Evolutionary conservation across 495 filamentous ascomycete species (phyloP).

Genomic region (Penicillium diatomitis): DNA sequence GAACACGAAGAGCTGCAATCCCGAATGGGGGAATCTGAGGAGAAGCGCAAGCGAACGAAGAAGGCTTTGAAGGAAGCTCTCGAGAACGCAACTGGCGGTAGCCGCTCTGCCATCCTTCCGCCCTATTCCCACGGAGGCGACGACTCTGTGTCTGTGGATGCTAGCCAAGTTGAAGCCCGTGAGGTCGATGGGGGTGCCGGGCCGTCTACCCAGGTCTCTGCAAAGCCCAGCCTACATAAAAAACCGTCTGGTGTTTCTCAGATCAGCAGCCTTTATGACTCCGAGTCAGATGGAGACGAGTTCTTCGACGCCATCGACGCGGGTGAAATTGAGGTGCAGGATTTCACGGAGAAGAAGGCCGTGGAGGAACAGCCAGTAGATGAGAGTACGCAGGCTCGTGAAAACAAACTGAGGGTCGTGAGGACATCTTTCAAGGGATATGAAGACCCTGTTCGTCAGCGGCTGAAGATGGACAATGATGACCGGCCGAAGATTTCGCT

Average conservation of each 20-base stretch:
- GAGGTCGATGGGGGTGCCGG: slow-evolving; percentile 4
- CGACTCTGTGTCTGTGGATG: slow-evolving; percentile 8
- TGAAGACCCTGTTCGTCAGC: slow-evolving; percentile 70
- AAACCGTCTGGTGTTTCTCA: slow-evolving; percentile 25
- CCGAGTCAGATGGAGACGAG: slow-evolving; percentile 80
- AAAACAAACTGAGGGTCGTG: slow-evolving; percentile 49
- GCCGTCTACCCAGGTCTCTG: slow-evolving; percentile 1
- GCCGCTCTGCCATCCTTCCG: slow-evolving; percentile 30
- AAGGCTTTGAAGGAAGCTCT: slow-evolving; percentile 80
- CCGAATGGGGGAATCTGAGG: slow-evolving; percentile 80
- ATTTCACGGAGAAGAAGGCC: slow-evolving; percentile 43
- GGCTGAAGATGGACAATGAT: slow-evolving; percentile 83
- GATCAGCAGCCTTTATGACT: slow-evolving; percentile 53
- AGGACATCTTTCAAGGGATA: slow-evolving; percentile 77
- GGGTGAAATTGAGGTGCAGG: slow-evolving; percentile 74
- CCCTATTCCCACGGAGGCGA: slow-evolving; percentile 16
- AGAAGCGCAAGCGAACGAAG: slow-evolving; percentile 83
- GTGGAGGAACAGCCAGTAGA: slow-evolving; percentile 30
- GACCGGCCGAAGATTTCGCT: slow-evolving; percentile 88
- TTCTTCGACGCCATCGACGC: slow-evolving; percentile 97
- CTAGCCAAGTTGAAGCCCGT: slow-evolving; percentile 11
- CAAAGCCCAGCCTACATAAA: slow-evolving; percentile 10
- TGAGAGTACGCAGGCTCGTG: slow-evolving; percentile 37
- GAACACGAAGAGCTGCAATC: slow-evolving; percentile 89
- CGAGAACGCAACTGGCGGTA: slow-evolving; percentile 45